Evolutionary conservation across 2,329 filamentous ascomycete genomes (phyloP).

Genomic region (Hypoxylon sp.): DNA sequence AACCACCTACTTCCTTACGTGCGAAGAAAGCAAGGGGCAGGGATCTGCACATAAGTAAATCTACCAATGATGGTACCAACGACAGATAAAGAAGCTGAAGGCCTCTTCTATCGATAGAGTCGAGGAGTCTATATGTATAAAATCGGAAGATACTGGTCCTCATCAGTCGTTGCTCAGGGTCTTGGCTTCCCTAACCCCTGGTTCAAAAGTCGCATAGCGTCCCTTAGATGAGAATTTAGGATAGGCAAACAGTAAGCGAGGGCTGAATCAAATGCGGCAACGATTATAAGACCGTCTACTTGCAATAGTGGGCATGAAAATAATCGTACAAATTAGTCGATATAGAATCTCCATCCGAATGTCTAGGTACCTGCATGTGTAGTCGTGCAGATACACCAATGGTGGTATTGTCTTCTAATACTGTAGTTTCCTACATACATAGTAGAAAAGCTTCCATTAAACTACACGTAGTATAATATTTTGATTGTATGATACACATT

Average conservation of each 20-base stretch:
- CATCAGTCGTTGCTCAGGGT: conserved; percentile 5
- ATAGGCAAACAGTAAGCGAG: conserved; percentile 1
- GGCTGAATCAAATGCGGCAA: background rate
- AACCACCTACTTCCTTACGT: conserved; percentile 2
- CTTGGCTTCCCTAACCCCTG: background rate
- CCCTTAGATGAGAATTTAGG: background rate
- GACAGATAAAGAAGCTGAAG: background rate
- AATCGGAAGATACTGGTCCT: conserved; percentile 5
- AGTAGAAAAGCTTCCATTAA: background rate
- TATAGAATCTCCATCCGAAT: background rate
- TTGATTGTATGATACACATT: no score
- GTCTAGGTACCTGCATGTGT: background rate
- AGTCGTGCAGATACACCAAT: background rate
- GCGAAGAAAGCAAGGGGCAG: conserved; percentile 6
- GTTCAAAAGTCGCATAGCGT: conserved; percentile 10
- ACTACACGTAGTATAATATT: background rate
- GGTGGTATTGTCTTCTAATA: background rate
- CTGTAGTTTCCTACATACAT: background rate
- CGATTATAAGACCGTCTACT: background rate
- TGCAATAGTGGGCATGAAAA: background rate
- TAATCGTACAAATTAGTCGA: background rate
- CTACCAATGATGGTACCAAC: background rate
- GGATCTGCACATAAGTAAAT: background rate
- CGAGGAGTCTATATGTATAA: conserved; percentile 1
- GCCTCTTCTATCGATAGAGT: conserved; percentile 1